Conservation (phyloP, 768 basidiomycete genomes). For the Mycena rebaudengoi region DNA sequence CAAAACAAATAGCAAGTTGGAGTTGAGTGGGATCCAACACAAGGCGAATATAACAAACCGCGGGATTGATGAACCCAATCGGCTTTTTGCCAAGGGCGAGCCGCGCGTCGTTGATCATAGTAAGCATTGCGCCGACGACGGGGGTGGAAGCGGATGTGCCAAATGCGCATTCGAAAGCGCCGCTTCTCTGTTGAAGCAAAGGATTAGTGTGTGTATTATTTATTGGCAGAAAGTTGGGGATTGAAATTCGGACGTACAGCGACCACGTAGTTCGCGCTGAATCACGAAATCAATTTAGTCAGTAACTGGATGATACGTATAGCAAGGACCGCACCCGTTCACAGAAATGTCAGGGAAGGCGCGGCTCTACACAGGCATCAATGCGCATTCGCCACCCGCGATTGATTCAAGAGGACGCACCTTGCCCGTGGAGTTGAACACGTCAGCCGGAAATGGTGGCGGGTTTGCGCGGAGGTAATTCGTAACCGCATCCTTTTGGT, state of each 20-base stretch:
- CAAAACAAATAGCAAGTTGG: too few species aligned
- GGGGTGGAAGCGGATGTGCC: slow-evolving; percentile 61
- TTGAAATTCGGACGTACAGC: slow-evolving; percentile 31
- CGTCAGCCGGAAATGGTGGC: slow-evolving; percentile 22
- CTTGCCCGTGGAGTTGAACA: slow-evolving; percentile 42
- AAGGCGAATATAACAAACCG: background rate
- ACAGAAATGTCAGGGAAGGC: slow-evolving; percentile 59
- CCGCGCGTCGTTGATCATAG: slow-evolving; percentile 62
- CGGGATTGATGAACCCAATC: slow-evolving; percentile 59
- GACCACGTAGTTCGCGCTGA: slow-evolving; percentile 52
- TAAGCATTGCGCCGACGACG: slow-evolving; percentile 54
- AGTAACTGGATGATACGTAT: background rate
- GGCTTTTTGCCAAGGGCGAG: slow-evolving; percentile 48
- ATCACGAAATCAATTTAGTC: background rate
- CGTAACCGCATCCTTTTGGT: slow-evolving; percentile 47
- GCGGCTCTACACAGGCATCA: slow-evolving; percentile 43
- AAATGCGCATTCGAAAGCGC: slow-evolving; percentile 45
- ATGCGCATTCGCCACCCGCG: too few species aligned
- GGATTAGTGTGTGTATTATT: background rate
- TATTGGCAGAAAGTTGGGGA: background rate
- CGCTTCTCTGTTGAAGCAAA: slow-evolving; percentile 37
- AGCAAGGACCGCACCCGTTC: slow-evolving; percentile 38
- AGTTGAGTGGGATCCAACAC: too few species aligned
- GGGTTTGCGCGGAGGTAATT: slow-evolving; percentile 43
- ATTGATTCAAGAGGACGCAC: slow-evolving; percentile 28